Conservation (phyloP, 305 asterid species). For the Fraxinus velutina region DNA sequence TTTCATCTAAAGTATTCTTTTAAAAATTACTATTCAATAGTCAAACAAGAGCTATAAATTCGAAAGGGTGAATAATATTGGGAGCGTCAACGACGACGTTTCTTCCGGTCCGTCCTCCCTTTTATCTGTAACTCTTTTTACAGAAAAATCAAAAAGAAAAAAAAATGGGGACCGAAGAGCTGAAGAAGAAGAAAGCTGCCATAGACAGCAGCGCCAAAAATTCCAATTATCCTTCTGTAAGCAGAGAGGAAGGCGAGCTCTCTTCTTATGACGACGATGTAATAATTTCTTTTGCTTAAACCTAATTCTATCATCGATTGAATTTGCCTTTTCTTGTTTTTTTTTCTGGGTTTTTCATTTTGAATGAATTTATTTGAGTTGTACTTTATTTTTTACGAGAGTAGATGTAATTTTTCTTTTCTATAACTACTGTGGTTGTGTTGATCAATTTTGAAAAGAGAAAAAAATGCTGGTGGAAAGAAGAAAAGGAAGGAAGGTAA, state of each 20-base stretch:
- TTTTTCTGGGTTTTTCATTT: neutral
- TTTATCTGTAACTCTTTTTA: neutral
- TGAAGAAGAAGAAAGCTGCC: neutral
- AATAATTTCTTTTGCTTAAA: neutral
- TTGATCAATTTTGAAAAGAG: neutral
- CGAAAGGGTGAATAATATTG: neutral
- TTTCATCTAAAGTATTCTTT: no score
- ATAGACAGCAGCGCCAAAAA: neutral
- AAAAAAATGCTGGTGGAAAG: neutral
- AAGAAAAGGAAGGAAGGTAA: neutral
- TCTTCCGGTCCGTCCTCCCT: neutral
- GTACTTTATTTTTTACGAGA: neutral
- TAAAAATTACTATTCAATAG: no score
- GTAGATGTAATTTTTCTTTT: neutral
- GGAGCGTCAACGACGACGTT: neutral
- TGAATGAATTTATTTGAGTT: neutral
- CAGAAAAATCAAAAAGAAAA: neutral
- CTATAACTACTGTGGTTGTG: neutral
- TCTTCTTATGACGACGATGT: conserved; percentile 32
- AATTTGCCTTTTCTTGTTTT: neutral
- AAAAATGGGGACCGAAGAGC: neutral
- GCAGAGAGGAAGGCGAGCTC: conserved; percentile 53
- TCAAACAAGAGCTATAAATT: no score
- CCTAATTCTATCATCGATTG: neutral
- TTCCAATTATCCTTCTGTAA: neutral